Percentiles rank a stretch among this genome's conserved stretches.
Evolutionary conservation across 495 filamentous ascomycete species (phyloP).

Genomic region (Penicillium simplicissimum): DNA sequence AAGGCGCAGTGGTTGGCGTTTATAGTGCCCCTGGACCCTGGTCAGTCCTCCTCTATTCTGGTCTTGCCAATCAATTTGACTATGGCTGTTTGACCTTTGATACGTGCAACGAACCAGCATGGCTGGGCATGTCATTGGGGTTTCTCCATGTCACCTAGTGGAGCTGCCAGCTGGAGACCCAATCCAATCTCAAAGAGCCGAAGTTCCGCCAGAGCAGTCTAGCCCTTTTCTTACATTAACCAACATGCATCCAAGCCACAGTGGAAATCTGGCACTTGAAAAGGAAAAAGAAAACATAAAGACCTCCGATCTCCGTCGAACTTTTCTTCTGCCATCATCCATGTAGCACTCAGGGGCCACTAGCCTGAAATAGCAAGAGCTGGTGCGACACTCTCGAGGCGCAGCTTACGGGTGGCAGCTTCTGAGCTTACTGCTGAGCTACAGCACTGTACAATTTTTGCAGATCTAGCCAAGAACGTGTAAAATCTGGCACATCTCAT

Average conservation of each 20-base stretch:
- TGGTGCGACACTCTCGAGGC: background rate
- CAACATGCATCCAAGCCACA: no score
- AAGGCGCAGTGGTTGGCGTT: background rate
- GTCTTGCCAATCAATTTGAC: background rate
- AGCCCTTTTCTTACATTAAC: no score
- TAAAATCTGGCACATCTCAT: background rate
- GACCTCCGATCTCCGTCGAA: background rate
- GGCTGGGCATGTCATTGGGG: conserved; percentile 1
- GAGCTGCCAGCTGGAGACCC: no score
- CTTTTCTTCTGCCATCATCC: background rate
- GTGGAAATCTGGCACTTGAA: background rate
- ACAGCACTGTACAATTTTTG: background rate
- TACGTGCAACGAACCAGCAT: background rate
- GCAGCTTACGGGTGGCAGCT: no score
- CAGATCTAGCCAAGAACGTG: background rate
- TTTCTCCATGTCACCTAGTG: background rate
- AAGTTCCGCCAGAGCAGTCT: no score
- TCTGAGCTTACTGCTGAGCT: background rate
- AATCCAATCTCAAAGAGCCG: no score
- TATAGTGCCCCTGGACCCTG: background rate
- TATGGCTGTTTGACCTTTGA: background rate
- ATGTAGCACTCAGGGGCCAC: background rate
- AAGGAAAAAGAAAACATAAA: background rate
- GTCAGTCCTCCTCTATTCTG: no score
- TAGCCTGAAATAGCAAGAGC: background rate